Evolutionary conservation across 169 alveolate genomes (phyloP), one percentile per base, ranked within the genome.

Genomic region (Besnoitia besnoiti): DNA sequence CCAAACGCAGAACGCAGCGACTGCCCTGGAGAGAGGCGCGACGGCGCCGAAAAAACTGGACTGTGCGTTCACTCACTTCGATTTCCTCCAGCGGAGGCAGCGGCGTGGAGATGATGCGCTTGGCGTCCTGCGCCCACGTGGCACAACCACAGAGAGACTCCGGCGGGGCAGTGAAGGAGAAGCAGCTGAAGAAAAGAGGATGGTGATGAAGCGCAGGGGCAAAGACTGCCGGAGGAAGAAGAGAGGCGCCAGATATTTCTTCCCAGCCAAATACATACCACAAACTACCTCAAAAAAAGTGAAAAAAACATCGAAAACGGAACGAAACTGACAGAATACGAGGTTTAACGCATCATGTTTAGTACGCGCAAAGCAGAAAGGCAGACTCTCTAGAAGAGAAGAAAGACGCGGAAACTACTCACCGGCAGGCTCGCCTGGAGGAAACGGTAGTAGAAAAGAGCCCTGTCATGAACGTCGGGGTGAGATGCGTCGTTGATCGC

Each of bases 401-500:
- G 67, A 55, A 5, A 19, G 33, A 55, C n/a, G n/a, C n/a, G n/a
- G n/a, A 55, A 55, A 55, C 7, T 21, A 21, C 67, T 85, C 16
- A 44, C 90, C 90, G 40, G 16, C 47, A 49, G 30, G 35, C 50
- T 67, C 14, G n/a, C 7, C 7, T 30, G 3, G 42, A 85, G 49
- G 14, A 85, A 46, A 8, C 91, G 91, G 84, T 85, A 85, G 84
- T 85, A 85, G 62, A 85, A 46, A 7, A 85, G 84, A 37, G 91
- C 91, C 84, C 40, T 85, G 84, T 85, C 91, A 40, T 67, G 91
- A 21, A 67, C 80, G 84, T 85, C 91, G 8, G 91, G 91, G 39
- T 50, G 21, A 19, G 80, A n/a, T 0, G 51, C 24, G 40, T 85
- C 91, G 24, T 85, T 40, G 50, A 85, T 21, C 49, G 51, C 67